A percentile compares a stretch with the other conserved stretches of the same genome.
Evolutionary conservation across 495 filamentous ascomycete genomes (phyloP).

Genomic region (Penicillium mononematosum): DNA sequence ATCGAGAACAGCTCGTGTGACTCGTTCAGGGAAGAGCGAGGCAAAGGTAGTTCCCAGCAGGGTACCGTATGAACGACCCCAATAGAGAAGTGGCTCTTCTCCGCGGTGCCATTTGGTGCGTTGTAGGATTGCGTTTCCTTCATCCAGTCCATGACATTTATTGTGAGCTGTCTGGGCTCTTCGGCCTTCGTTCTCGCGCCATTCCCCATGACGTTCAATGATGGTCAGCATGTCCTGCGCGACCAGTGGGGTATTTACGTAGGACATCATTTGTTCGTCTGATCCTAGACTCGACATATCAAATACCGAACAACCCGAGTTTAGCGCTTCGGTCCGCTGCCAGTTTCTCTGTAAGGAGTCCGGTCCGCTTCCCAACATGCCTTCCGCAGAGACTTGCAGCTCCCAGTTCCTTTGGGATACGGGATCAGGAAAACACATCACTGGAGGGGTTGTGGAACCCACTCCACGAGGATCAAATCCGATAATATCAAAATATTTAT

Average conservation of each 20-base stretch:
- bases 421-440: slow-evolving; percentile 49
- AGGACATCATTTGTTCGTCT: slow-evolving; percentile 43
- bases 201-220: slow-evolving; percentile 49
- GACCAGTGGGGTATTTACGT: slow-evolving; percentile 48
- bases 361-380: slow-evolving; percentile 39
- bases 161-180: slow-evolving; percentile 31
- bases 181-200: slow-evolving; percentile 38
- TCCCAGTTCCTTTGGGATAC: slow-evolving; percentile 42
- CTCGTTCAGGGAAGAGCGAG: slow-evolving; percentile 52
- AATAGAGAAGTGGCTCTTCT: slow-evolving; percentile 54
- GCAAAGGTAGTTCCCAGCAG: slow-evolving; percentile 59
- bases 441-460: slow-evolving; percentile 47
- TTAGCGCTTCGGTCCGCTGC: slow-evolving; percentile 48
- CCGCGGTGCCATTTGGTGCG: slow-evolving; percentile 38
- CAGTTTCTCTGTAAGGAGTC: slow-evolving; percentile 44
- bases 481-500: slow-evolving; percentile 55
- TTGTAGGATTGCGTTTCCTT: slow-evolving; percentile 24
- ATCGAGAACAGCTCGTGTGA: slow-evolving; percentile 51
- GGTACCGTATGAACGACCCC: slow-evolving; percentile 70
- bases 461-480: slow-evolving; percentile 58
- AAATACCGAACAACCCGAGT: slow-evolving; percentile 34
- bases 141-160: slow-evolving; percentile 30
- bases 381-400: slow-evolving; percentile 40
- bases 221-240: slow-evolving; percentile 53
- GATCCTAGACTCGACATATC: slow-evolving; percentile 25